phyloP scores from a whole-genome alignment of 2,329 filamentous ascomycete species.

The Neopestalotiopsis rosae region DNA sequence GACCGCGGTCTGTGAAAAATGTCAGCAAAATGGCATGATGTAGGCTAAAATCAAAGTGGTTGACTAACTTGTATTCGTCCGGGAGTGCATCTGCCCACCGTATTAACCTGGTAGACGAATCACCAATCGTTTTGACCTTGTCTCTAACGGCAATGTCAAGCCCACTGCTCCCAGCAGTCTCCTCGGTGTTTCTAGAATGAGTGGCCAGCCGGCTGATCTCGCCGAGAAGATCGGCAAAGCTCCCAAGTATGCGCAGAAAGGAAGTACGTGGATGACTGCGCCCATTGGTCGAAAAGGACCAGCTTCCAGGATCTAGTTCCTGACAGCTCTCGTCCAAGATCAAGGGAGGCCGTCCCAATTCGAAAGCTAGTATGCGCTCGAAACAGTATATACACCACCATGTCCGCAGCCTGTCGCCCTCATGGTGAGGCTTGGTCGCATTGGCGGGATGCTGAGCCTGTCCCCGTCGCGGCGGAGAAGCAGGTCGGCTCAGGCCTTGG shows the following conservation, averaged over 20 bases:
- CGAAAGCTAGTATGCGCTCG: constrained; percentile 22
- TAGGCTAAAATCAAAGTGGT: neutral
- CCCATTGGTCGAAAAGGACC: constrained; percentile 16
- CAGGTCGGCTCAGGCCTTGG: constrained; percentile 15
- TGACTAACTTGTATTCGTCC: constrained; percentile 8
- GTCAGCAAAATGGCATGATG: neutral
- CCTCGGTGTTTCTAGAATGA: constrained; percentile 15
- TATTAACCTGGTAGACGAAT: constrained; percentile 16
- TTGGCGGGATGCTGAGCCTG: neutral
- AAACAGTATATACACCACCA: constrained; percentile 22
- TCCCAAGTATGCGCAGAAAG: neutral
- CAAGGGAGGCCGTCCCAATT: constrained; percentile 17
- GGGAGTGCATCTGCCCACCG: constrained; percentile 17
- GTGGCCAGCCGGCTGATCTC: constrained; percentile 8
- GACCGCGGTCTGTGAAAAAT: constrained; percentile 7
- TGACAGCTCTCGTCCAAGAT: constrained; percentile 16
- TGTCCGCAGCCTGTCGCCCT: constrained; percentile 15
- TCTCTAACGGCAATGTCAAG: constrained; percentile 18
- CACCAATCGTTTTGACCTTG: constrained; percentile 17
- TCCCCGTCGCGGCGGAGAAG: neutral
- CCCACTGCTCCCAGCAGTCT: neutral
- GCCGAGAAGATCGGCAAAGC: constrained; percentile 2
- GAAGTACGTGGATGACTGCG: neutral
- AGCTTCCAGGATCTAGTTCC: constrained; percentile 8
- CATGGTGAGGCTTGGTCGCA: neutral